Percentiles rank a stretch among this genome's conserved stretches.
Conservation (phyloP, 139 green algal genomes). For the Micractinium sp. region DNA sequence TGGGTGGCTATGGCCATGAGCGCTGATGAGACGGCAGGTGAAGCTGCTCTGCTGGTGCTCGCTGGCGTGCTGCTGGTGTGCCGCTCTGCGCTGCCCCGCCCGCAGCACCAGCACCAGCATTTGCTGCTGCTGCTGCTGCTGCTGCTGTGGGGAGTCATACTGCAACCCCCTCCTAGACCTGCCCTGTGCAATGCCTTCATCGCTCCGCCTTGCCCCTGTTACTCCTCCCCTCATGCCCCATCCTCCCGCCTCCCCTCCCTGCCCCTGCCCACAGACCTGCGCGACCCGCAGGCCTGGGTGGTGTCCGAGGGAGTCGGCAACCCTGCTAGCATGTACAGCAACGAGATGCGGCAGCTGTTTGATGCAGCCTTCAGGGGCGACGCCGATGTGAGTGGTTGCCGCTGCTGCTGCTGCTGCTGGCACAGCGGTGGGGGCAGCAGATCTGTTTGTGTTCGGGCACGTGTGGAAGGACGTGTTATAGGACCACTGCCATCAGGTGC, state of each 20-base stretch:
- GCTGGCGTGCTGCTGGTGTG: neutral
- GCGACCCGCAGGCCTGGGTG: slow-evolving; percentile 20
- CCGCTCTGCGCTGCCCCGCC: too few relatives aligned
- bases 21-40: slow-evolving; percentile 12
- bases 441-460: neutral
- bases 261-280: slow-evolving; percentile 23
- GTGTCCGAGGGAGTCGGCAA: slow-evolving; percentile 35
- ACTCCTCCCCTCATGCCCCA: neutral
- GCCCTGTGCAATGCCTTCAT: too few relatives aligned
- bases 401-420: neutral
- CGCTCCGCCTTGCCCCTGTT: neutral
- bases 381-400: neutral
- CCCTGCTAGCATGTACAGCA: slow-evolving; percentile 41
- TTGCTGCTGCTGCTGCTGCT: too few relatives aligned
- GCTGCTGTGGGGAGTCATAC: too few relatives aligned
- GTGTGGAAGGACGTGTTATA: neutral
- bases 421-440: neutral
- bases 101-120: too few relatives aligned
- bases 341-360: slow-evolving; percentile 42
- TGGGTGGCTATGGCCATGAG: slow-evolving; percentile 40
- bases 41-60: too few relatives aligned
- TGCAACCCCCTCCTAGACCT: too few relatives aligned
- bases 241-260: neutral
- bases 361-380: slow-evolving; percentile 37
- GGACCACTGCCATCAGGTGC: neutral